Conservation (phyloP, 805 yeast species). For the Sugiyamaella boreocaroliniensis region DNA sequence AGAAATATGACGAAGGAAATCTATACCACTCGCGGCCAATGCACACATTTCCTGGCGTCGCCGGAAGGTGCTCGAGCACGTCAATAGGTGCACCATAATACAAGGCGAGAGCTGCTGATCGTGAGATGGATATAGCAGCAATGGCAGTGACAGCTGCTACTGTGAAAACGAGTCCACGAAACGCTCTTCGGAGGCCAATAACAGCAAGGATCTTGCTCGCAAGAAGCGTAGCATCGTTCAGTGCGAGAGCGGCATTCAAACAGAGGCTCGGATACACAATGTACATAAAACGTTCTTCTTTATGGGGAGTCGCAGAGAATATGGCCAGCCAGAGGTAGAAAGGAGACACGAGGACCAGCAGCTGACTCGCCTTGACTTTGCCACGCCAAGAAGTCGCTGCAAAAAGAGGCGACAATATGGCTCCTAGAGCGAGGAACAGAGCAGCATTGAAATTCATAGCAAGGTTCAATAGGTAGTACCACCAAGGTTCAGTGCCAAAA, state of each 20-base stretch:
- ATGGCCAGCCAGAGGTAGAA: conserved; percentile 58
- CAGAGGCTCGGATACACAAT: conserved; percentile 72
- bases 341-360: conserved; percentile 37
- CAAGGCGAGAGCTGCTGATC: conserved; percentile 53
- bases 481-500: conserved; percentile 78
- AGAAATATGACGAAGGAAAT: conserved; percentile 79
- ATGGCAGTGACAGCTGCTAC: conserved; percentile 10
- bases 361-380: conserved; percentile 4
- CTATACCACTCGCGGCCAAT: conserved; percentile 96
- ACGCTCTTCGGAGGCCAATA: conserved; percentile 2
- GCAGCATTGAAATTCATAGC: conserved; percentile 65
- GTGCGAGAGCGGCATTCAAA: conserved; percentile 52
- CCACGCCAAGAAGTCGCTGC: conserved; percentile 6
- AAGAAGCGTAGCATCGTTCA: conserved; percentile 18
- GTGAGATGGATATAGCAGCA: conserved; percentile 36
- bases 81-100: conserved; percentile 71
- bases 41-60: conserved; percentile 50
- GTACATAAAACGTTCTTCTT: conserved; percentile 86
- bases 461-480: conserved; percentile 63
- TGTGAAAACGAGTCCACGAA: conserved; percentile 4
- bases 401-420: conserved; percentile 5
- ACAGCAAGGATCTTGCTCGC: background rate
- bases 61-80: conserved; percentile 44
- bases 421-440: conserved; percentile 18
- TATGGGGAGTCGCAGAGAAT: conserved; percentile 75